These are phyloP conservation scores for Penicillium italicum DNA, from an alignment of 2,329 filamentous ascomycete genomes.

Conservation along the genomic window DNA sequence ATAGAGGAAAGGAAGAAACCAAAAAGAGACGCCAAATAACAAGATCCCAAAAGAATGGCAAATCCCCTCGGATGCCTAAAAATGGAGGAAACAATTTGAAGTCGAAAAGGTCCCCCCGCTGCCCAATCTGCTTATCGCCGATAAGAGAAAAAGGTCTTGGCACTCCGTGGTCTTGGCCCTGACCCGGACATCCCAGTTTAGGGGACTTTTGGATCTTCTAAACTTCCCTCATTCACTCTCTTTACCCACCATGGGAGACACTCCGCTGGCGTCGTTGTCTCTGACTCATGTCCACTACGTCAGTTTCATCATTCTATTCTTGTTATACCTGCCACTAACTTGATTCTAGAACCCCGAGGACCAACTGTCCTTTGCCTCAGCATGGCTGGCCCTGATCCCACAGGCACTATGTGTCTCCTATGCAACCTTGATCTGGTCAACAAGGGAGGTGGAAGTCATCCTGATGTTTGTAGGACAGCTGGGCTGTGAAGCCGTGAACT, in stretches of 20 bases:
- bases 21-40: background rate
- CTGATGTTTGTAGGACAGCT: slow-evolving; percentile 92
- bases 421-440: slow-evolving; percentile 82
- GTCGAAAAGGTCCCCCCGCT: background rate
- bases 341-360: slow-evolving; percentile 72
- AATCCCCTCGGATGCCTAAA: slow-evolving; percentile 21
- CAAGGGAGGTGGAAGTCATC: slow-evolving; percentile 81
- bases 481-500: slow-evolving; percentile 87
- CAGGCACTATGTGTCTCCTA: slow-evolving; percentile 90
- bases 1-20: background rate
- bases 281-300: slow-evolving; percentile 97
- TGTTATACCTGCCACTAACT: background rate
- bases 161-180: background rate
- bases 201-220: background rate
- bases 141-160: background rate
- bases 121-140: background rate
- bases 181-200: background rate
- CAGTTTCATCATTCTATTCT: slow-evolving; percentile 33
- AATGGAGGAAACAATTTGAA: background rate
- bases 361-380: slow-evolving; percentile 78
- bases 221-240: slow-evolving; percentile 1
- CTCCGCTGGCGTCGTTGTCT: slow-evolving; percentile 79
- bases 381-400: slow-evolving; percentile 89
- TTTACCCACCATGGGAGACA: slow-evolving; percentile 27
- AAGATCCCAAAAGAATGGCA: background rate